Evolutionary conservation across 768 basidiomycete species (phyloP).

Genomic region (Suillus paluster): DNA sequence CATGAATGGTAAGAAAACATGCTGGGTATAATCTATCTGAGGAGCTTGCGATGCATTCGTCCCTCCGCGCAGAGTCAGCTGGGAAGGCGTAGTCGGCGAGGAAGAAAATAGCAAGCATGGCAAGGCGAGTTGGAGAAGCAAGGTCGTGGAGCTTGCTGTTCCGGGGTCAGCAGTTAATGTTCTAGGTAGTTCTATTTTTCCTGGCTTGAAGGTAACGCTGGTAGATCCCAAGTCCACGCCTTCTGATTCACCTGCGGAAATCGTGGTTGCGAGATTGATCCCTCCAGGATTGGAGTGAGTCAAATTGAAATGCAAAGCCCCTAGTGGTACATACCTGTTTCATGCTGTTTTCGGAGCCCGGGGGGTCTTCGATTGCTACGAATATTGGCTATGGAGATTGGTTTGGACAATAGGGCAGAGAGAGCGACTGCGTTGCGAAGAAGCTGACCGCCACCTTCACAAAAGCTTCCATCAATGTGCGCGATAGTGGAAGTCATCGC

Average conservation of each 20-base stretch:
- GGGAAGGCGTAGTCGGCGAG: constrained; percentile 39
- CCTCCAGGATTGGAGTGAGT: constrained; percentile 42
- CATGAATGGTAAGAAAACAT: constrained; percentile 73
- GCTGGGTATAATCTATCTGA: constrained; percentile 73
- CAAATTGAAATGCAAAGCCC: neutral
- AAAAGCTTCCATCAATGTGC: constrained; percentile 48
- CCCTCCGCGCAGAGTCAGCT: constrained; percentile 64
- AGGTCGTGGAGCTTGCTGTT: constrained; percentile 74
- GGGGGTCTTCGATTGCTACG: constrained; percentile 60
- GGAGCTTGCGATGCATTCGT: constrained; percentile 76
- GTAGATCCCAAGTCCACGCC: constrained; percentile 61
- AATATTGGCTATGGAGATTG: constrained; percentile 63
- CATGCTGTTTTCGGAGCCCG: constrained; percentile 76
- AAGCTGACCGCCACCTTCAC: constrained; percentile 72
- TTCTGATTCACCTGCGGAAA: constrained; percentile 57
- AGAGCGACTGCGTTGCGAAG: constrained; percentile 70
- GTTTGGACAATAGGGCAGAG: constrained; percentile 65
- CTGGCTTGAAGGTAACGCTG: constrained; percentile 60
- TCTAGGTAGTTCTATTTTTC: constrained; percentile 42
- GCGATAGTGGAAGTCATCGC: constrained; percentile 16
- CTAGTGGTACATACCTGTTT: constrained; percentile 49
- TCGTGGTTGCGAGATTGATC: constrained; percentile 63
- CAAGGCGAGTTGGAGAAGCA: constrained; percentile 73
- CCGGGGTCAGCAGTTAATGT: constrained; percentile 49
- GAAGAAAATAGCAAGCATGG: constrained; percentile 67